These are phyloP conservation scores for Pestalotiopsis sp. DNA, from an alignment of 2,329 filamentous ascomycete genomes.

Conservation along the genomic window DNA sequence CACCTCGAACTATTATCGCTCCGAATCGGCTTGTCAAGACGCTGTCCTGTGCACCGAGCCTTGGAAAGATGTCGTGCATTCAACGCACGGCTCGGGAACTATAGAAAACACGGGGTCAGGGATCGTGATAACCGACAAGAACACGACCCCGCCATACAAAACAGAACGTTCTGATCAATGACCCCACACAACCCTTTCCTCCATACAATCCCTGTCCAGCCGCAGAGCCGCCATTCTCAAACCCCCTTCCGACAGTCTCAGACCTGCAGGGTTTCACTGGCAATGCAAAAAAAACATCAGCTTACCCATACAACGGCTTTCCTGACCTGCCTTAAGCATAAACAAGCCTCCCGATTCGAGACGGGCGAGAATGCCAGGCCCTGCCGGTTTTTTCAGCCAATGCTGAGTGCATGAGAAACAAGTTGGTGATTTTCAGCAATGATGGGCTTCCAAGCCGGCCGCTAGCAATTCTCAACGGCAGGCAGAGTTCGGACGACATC, in stretches of 20 bases:
- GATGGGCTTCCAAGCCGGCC: background rate
- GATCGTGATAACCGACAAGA: background rate
- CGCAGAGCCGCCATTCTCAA: conserved; percentile 14
- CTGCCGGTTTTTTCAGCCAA: background rate
- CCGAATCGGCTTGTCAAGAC: too few relatives aligned
- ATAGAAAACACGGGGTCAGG: conserved; percentile 2
- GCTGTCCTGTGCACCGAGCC: background rate
- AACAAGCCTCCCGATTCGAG: background rate
- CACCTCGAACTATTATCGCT: too few relatives aligned
- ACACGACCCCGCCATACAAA: background rate
- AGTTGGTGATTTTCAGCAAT: background rate
- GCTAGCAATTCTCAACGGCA: background rate
- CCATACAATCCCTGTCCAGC: background rate
- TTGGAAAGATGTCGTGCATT: background rate
- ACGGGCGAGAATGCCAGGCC: background rate
- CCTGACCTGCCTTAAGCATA: background rate
- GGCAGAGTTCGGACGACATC: conserved; percentile 7
- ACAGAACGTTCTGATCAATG: background rate
- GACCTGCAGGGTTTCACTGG: conserved; percentile 14
- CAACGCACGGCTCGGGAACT: background rate
- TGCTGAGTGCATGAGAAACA: background rate
- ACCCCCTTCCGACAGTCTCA: conserved; percentile 15
- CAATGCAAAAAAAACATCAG: conserved; percentile 1
- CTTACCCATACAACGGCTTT: background rate
- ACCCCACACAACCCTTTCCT: conserved; percentile 1